These are phyloP conservation scores for Aspergillus indologenus DNA, from an alignment of 495 filamentous ascomycete genomes.

Conservation along the genomic window DNA sequence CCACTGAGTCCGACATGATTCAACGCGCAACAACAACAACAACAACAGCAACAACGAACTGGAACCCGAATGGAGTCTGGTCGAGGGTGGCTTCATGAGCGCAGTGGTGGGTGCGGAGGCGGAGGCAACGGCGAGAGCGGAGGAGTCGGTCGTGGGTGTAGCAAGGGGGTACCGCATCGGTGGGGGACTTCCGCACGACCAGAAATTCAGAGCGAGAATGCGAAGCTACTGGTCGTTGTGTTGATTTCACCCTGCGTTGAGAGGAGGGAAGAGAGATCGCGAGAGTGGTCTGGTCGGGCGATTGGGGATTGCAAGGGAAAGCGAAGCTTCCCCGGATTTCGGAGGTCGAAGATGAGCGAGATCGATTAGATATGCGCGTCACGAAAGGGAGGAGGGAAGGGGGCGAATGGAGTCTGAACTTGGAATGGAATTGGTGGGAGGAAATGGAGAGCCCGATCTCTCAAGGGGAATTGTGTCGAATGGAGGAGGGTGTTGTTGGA, in stretches of 20 bases:
- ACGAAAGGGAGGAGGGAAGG: background rate
- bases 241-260: no score
- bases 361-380: background rate
- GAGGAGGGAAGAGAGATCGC: background rate
- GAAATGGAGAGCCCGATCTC: no score
- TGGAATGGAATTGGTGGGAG: background rate
- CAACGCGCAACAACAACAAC: slow-evolving; percentile 13
- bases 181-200: no score
- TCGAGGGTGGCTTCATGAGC: background rate
- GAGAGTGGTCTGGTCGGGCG: background rate
- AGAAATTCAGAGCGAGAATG: no score
- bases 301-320: background rate
- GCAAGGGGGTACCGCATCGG: background rate
- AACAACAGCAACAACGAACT: background rate
- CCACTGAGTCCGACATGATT: slow-evolving; percentile 57
- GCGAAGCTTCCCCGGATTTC: slow-evolving; percentile 16
- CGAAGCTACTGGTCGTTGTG: no score
- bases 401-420: background rate
- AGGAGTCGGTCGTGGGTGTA: background rate
- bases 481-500: background rate
- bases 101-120: background rate
- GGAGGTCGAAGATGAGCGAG: background rate
- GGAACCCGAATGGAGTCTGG: background rate
- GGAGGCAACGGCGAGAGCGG: background rate
- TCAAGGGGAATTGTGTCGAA: background rate